Percentiles rank a stretch among this genome's conserved stretches.
phyloP scores from a whole-genome alignment of 2,329 filamentous ascomycete genomes.

The Aspergillus unguis region DNA sequence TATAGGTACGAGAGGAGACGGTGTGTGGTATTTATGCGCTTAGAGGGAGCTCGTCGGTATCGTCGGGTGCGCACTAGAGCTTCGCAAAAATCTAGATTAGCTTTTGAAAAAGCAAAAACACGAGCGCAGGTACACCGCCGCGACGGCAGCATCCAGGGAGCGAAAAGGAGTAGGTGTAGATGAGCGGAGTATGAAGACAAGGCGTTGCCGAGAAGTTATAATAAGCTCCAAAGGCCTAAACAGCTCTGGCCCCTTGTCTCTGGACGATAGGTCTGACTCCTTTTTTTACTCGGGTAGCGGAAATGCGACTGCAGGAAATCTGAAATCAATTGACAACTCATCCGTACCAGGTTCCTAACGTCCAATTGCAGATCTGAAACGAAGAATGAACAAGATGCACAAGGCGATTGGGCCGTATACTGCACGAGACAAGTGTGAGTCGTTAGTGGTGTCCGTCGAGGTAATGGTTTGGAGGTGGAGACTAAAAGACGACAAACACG shows the following conservation, averaged over 20 bases:
- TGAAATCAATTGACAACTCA: constrained; percentile 9
- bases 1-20: constrained; percentile 2
- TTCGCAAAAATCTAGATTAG: constrained; percentile 3
- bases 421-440: constrained; percentile 3
- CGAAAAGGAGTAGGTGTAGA: neutral
- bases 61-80: neutral
- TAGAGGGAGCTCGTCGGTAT: neutral
- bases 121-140: constrained; percentile 6
- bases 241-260: neutral
- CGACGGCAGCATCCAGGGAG: neutral
- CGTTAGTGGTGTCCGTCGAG: constrained; percentile 3
- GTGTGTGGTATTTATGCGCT: neutral
- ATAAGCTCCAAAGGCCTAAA: neutral
- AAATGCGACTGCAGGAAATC: constrained; percentile 2
- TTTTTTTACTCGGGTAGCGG: constrained; percentile 2
- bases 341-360: constrained; percentile 8
- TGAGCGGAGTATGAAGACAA: neutral
- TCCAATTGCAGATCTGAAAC: constrained; percentile 7
- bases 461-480: constrained; percentile 3
- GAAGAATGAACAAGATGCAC: constrained; percentile 2
- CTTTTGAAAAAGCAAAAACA: constrained; percentile 6
- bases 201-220: neutral
- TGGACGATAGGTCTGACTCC: constrained; percentile 1
- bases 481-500: constrained; percentile 4
- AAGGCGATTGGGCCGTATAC: neutral